Conservation (phyloP, 2,329 filamentous ascomycete genomes). For the Westerdykella sp. region DNA sequence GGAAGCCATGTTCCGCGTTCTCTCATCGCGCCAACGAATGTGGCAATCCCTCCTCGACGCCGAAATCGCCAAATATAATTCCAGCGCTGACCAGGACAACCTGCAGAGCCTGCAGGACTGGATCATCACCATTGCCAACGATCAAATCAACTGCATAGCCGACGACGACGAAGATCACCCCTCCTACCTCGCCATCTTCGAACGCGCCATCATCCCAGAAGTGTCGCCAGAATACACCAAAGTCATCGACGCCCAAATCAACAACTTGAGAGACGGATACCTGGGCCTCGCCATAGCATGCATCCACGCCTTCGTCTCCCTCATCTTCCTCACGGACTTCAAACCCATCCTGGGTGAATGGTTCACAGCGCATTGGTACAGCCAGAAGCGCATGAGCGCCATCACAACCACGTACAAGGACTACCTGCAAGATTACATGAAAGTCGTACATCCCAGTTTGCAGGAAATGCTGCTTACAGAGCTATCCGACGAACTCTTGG, state of each 20-base stretch:
- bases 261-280: constrained; percentile 77
- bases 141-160: constrained; percentile 97
- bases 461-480: constrained; percentile 91
- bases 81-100: constrained; percentile 57
- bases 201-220: constrained; percentile 71
- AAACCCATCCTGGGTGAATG: constrained; percentile 74
- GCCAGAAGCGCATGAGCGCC: constrained; percentile 77
- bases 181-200: constrained; percentile 82
- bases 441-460: constrained; percentile 77
- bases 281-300: constrained; percentile 93
- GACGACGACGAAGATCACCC: constrained; percentile 59
- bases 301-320: constrained; percentile 74
- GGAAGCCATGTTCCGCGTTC: constrained; percentile 86
- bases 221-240: constrained; percentile 74
- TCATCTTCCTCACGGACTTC: constrained; percentile 92
- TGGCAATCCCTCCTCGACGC: constrained; percentile 88
- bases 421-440: constrained; percentile 81
- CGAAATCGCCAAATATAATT: constrained; percentile 65
- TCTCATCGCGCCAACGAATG: constrained; percentile 73
- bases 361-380: constrained; percentile 89
- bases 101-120: constrained; percentile 75
- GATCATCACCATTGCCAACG: constrained; percentile 94
- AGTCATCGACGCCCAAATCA: constrained; percentile 65
- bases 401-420: constrained; percentile 94
- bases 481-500: constrained; percentile 82